Percentiles rank a stretch among this genome's conserved stretches.
phyloP scores from a whole-genome alignment of 352 stramenopile genomes.

The Pythium vanterpoolii region DNA sequence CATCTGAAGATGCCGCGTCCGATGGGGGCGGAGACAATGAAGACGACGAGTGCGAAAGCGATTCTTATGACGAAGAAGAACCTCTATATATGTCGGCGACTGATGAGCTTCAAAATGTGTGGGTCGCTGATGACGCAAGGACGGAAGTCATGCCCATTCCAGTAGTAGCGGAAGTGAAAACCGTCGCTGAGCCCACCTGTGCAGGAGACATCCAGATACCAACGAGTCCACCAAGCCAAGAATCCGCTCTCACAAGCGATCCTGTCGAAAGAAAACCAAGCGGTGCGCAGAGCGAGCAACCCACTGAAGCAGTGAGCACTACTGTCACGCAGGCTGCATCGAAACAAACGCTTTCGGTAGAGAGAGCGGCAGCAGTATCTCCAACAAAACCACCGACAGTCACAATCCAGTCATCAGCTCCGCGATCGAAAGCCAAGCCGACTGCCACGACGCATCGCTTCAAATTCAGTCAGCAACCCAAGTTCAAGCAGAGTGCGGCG shows the following conservation, averaged over 20 bases:
- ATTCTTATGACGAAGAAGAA: background rate
- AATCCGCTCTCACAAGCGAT: background rate
- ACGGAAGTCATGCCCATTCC: background rate
- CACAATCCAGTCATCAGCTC: background rate
- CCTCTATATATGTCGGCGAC: no score
- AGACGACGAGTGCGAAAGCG: background rate
- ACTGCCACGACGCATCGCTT: constrained; percentile 11
- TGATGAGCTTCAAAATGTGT: background rate
- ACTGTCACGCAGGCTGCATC: background rate
- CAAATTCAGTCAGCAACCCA: constrained; percentile 25
- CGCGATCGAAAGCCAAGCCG: background rate
- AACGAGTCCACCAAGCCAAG: background rate
- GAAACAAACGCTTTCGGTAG: background rate
- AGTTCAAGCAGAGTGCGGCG: constrained; percentile 18
- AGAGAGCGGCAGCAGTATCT: background rate
- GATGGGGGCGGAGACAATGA: background rate
- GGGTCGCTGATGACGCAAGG: background rate
- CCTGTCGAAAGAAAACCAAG: background rate
- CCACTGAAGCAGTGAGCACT: background rate
- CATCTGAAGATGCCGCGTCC: background rate
- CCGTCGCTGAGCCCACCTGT: background rate
- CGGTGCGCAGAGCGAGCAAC: background rate
- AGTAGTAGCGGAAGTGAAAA: background rate
- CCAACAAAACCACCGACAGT: background rate
- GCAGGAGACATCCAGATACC: background rate